Conservation (phyloP, 768 basidiomycete genomes). For the Leccinum boreale region DNA sequence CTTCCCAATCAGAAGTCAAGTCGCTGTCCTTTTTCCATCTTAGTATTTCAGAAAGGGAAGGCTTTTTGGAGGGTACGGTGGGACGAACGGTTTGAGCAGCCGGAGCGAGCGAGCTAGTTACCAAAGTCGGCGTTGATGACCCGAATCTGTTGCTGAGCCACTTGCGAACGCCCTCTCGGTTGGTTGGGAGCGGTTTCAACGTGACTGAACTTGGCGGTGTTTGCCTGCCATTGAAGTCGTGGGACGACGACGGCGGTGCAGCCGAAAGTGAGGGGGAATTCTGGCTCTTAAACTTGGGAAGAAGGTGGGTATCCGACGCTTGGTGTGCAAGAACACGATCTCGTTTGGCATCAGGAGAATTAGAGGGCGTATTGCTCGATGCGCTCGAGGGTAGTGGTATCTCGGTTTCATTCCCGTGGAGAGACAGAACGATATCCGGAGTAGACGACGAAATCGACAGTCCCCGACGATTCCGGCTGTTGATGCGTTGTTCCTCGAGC, state of each 20-base stretch:
- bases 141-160: slow-evolving; percentile 68
- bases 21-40: slow-evolving; percentile 54
- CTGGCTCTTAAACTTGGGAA: slow-evolving; percentile 47
- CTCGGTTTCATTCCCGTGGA: slow-evolving; percentile 44
- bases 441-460: slow-evolving; percentile 47
- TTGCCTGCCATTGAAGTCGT: slow-evolving; percentile 43
- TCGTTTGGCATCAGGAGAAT: slow-evolving; percentile 48
- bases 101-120: slow-evolving; percentile 34
- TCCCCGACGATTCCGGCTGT: slow-evolving; percentile 52
- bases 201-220: slow-evolving; percentile 35
- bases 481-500: slow-evolving; percentile 65
- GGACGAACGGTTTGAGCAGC: slow-evolving; percentile 34
- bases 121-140: slow-evolving; percentile 39
- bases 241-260: slow-evolving; percentile 45
- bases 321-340: slow-evolving; percentile 68
- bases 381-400: slow-evolving; percentile 44
- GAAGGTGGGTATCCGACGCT: slow-evolving; percentile 63
- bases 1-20: slow-evolving; percentile 63
- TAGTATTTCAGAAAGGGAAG: slow-evolving; percentile 66
- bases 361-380: slow-evolving; percentile 47
- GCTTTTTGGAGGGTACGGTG: slow-evolving; percentile 51
- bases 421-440: slow-evolving; percentile 44
- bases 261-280: slow-evolving; percentile 41
- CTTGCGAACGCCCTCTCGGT: slow-evolving; percentile 73
- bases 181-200: slow-evolving; percentile 59